These are phyloP conservation scores for Boletellus sp. DNA, from an alignment of 768 basidiomycete species.

Conservation along the genomic window DNA sequence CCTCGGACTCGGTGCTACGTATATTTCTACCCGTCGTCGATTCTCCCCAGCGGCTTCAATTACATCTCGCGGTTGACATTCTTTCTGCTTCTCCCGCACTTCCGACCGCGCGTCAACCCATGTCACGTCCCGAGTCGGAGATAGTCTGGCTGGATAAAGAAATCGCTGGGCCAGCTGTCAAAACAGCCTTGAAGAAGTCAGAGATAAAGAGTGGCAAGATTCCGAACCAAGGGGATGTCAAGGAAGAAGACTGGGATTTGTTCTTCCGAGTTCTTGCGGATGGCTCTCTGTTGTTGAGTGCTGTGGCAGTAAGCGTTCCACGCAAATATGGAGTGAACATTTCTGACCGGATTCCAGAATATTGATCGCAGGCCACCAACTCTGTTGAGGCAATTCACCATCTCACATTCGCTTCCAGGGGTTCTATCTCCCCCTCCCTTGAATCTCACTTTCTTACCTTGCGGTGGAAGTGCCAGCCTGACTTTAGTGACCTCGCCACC, in stretches of 20 bases:
- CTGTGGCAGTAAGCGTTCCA: constrained; percentile 57
- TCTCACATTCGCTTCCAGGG: constrained; percentile 59
- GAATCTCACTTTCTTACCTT: constrained; percentile 53
- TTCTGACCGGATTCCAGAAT: constrained; percentile 49
- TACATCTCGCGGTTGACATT: constrained; percentile 75
- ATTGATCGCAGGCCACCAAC: constrained; percentile 88
- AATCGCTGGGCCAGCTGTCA: constrained; percentile 48
- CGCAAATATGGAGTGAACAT: not conserved
- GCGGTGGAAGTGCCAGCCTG: constrained; percentile 39
- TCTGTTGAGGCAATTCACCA: constrained; percentile 66
- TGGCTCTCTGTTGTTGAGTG: constrained; percentile 70
- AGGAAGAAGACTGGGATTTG: constrained; percentile 73
- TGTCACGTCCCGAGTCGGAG: constrained; percentile 37
- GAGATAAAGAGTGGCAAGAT: constrained; percentile 9
- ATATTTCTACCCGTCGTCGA: constrained; percentile 88
- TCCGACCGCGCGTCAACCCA: constrained; percentile 31
- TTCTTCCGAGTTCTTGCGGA: constrained; percentile 71
- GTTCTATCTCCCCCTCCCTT: constrained; percentile 46
- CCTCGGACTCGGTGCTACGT: constrained; percentile 76
- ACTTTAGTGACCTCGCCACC: constrained; percentile 68
- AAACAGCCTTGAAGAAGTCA: constrained; percentile 38
- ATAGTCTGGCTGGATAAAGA: constrained; percentile 72
- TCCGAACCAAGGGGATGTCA: constrained; percentile 55
- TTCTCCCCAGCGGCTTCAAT: constrained; percentile 76
- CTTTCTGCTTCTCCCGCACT: constrained; percentile 58